A percentile compares a stretch with the other conserved stretches of the same genome.
These are phyloP conservation scores for Pholiota conissans DNA, from an alignment of 768 basidiomycete species.

Conservation along the genomic window DNA sequence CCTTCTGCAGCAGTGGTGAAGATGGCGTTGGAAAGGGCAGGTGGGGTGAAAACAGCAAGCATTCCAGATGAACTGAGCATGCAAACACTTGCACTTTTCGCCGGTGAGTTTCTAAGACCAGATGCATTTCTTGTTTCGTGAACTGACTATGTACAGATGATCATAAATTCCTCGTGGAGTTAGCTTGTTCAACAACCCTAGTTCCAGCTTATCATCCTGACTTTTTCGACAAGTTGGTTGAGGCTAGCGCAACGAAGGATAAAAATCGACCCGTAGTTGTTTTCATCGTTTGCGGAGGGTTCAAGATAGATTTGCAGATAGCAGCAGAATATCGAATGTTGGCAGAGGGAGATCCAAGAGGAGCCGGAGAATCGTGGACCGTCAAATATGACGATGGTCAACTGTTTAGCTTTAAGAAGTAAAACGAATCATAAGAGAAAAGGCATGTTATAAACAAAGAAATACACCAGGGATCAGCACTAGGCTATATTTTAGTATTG, in stretches of 20 bases:
- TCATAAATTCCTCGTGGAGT: constrained; percentile 73
- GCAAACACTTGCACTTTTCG: constrained; percentile 55
- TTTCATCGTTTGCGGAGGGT: constrained; percentile 72
- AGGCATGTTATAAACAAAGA: not conserved
- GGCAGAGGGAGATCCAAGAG: constrained; percentile 32
- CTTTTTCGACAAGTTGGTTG: constrained; percentile 54
- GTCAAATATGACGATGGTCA: constrained; percentile 43
- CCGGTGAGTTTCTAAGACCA: constrained; percentile 42
- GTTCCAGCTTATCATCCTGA: constrained; percentile 60
- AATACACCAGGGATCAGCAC: not conserved
- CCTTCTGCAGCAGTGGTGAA: constrained; percentile 61
- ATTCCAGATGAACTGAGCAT: constrained; percentile 72
- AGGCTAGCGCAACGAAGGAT: constrained; percentile 23
- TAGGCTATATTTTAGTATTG: constrained; percentile 11
- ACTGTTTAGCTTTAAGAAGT: constrained; percentile 28
- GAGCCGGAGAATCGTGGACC: constrained; percentile 27
- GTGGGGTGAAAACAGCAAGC: constrained; percentile 57
- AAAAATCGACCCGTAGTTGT: constrained; percentile 41
- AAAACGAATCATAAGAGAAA: constrained; percentile 1
- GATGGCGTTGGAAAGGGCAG: constrained; percentile 61
- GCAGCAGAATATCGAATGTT: constrained; percentile 45
- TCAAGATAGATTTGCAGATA: constrained; percentile 62
- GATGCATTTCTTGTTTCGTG: not conserved
- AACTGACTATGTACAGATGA: constrained; percentile 48
- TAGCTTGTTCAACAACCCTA: constrained; percentile 73